phyloP scores from a whole-genome alignment of 495 filamentous ascomycete species.

The Platismatia glauca region DNA sequence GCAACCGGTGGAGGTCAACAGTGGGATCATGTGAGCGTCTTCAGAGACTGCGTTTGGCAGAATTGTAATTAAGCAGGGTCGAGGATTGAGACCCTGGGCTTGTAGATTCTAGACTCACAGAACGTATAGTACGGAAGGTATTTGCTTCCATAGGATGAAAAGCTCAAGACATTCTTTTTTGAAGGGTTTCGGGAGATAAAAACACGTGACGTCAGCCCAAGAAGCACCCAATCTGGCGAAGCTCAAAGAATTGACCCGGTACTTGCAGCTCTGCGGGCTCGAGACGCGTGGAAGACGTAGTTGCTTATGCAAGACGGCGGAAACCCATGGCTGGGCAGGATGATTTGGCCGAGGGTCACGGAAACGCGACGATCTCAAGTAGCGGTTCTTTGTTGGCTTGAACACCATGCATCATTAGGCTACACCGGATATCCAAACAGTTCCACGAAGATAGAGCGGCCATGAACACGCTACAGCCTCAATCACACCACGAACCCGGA shows the following conservation, averaged over 20 bases:
- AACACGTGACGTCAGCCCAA: too few species aligned
- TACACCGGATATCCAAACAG: neutral
- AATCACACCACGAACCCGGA: conserved; percentile 14
- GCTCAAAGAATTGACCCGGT: too few species aligned
- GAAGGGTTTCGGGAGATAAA: too few species aligned
- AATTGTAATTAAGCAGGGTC: neutral
- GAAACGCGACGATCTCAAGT: neutral
- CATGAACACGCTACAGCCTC: too few species aligned
- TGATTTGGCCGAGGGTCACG: neutral
- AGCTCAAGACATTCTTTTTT: too few species aligned
- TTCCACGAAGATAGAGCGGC: too few species aligned
- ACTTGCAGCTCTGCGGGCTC: neutral
- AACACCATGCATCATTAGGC: neutral
- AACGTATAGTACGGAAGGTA: neutral
- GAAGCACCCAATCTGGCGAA: too few species aligned
- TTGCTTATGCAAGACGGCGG: too few species aligned
- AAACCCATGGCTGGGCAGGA: neutral
- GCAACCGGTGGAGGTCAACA: conserved; percentile 15
- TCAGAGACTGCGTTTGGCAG: too few species aligned
- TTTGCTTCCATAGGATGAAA: too few species aligned
- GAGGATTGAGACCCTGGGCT: too few species aligned
- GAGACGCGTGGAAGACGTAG: neutral
- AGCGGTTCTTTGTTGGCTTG: neutral
- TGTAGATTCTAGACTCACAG: neutral
- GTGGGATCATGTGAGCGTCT: conserved; percentile 5